Base-by-base conservation (phyloP, 176 grass and related monocot species). In the Triticum turgidum region DNA sequence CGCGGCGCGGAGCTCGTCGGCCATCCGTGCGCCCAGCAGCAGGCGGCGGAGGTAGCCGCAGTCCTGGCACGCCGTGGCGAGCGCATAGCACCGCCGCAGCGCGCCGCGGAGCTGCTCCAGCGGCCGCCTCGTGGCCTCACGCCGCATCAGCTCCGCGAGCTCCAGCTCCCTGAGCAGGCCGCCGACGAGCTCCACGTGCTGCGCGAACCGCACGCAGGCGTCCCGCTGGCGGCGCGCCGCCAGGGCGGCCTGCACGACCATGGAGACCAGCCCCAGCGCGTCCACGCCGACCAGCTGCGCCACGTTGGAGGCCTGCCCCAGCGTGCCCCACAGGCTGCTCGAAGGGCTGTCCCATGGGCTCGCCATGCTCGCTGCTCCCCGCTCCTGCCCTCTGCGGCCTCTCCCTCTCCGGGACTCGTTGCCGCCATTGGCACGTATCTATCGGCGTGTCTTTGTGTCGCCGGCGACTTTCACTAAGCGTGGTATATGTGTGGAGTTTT, bases 181-280 rank as follows among this genome's bases (percentile, higher is more conserved):
- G 13, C 86, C 89, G 52, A 91, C 85, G 52, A 94, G 12, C 24
- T 87, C 87, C 66, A 89, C 86, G 76, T 94, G 92, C 73, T 91
- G 87, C 5, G 79, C 92, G 58, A 94, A 77, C 21, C 52, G 80
- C 24, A 83, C 58, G 80, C 92, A 94, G 62, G 87, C 85, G 79
- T 88, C 86, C 2, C 87, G 82, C 76, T 94, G 86, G 44, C 83
- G 89, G 30, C 89, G 89, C 61, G 92, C 89, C 9, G 34, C 80
- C 47, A 91, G 84, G 7, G 92, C 87, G 27, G 84, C 87, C 78
- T 94, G 92, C 39, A 85, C 89, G 2, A 94, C 86, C 84, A 94
- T 90, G 37, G 86, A 89, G 61, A 87, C 89, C n/a, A 94, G 89
- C 80, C 90, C 89, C 21, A 94, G 29, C 22, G 92, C 89, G 73